Evolutionary conservation across 2,329 filamentous ascomycete species (phyloP).

Genomic region (Fusarium keratoplasticum): DNA sequence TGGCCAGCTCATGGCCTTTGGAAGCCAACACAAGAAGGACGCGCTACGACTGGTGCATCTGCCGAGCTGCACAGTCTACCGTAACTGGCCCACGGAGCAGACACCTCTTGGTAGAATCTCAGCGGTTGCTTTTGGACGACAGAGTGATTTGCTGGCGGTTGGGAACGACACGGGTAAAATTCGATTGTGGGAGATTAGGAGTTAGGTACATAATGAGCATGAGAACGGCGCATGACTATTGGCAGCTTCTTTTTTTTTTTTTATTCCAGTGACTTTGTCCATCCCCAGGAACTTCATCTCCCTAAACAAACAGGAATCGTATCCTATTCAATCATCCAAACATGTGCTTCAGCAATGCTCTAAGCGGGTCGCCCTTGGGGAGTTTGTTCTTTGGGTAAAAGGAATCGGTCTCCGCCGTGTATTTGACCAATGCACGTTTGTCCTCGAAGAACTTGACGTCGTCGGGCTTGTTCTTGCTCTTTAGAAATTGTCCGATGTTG

Average conservation of each 20-base stretch:
- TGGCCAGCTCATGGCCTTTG: conserved; percentile 89
- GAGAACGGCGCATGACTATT: conserved; percentile 35
- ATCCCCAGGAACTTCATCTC: too few species aligned
- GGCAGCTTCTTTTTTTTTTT: too few species aligned
- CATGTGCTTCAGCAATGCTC: too few species aligned
- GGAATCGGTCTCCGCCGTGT: conserved; percentile 15
- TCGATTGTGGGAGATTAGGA: conserved; percentile 88
- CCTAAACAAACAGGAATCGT: too few species aligned
- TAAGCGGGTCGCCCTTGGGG: too few species aligned
- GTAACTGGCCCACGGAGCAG: conserved; percentile 94
- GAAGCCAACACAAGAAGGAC: conserved; percentile 88
- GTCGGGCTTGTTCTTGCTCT: conserved; percentile 43
- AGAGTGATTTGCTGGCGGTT: conserved; percentile 80
- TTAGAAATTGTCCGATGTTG: conserved; percentile 63
- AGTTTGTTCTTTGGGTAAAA: too few species aligned
- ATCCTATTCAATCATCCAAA: too few species aligned
- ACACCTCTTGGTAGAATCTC: conserved; percentile 90
- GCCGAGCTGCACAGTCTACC: conserved; percentile 92
- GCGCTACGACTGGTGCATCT: conserved; percentile 89
- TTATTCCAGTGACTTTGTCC: too few species aligned
- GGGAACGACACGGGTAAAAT: conserved; percentile 92
- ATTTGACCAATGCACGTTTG: conserved; percentile 44
- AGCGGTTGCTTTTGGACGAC: conserved; percentile 74
- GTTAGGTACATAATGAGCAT: conserved; percentile 55
- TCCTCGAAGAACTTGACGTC: conserved; percentile 49